Evolutionary conservation across 164 flowering plant genomes (phyloP), one percentile per base, ranked within the genome.

Genomic region (Vitis riparia): DNA sequence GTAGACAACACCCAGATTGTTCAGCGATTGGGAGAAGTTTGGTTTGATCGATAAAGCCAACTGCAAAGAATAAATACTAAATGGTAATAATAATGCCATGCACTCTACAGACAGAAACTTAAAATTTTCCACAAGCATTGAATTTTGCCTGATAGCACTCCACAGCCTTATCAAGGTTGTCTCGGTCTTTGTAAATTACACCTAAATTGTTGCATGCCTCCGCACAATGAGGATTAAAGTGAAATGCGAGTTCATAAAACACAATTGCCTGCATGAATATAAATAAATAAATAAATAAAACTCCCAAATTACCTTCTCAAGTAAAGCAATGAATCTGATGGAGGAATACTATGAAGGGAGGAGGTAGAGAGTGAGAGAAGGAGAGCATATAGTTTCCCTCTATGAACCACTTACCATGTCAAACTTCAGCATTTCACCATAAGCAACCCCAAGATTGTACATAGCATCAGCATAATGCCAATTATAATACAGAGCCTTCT

Each of bases 391-490:
- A 52, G 5, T 4, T 11, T 59, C 13, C 23, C 12, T 56, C 50
- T 29, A 72, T 5, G 11, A 58, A 52, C 55, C 23, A 72, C 80
- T 66, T 79, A 96, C 98, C 98, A 87, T 96, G 70, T 96, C 99
- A 83, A 96, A 96, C 80, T 89, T 91, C 73, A 96, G 82, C 95
- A 92, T 86, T 84, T 96, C 99, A 69, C 99, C 99, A 83, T 96
- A 96, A 47, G 99, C 98, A 81, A 93, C 99, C 66, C 99, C 99
- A 67, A 96, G 95, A 79, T 96, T 96, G 74, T 96, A 96, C 98
- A 96, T 93, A 30, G 99, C 98, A 88, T 96, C 99, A 67, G 99
- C 99, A 85, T 96, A 96, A 70, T 91, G 99, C 99, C 99, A 96
- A 76, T 96, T 96, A 77, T 92, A 93, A 71, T 77, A 89, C 76